Percentiles rank a stretch among this genome's conserved stretches.
phyloP scores from a whole-genome alignment of 164 flowering plant genomes.

The Umbilicus rupestris region DNA sequence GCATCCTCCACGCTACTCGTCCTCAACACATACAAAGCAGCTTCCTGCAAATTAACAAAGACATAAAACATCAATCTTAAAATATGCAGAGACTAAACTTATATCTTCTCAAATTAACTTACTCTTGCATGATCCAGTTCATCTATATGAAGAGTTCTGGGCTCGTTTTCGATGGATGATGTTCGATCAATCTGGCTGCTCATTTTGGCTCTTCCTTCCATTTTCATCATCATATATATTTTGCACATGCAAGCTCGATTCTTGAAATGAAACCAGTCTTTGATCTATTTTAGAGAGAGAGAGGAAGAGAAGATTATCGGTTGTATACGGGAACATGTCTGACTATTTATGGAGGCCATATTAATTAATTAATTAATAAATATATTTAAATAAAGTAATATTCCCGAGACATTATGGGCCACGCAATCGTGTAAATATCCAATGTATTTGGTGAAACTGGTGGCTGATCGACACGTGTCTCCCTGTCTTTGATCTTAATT shows the following conservation, averaged over 20 bases:
- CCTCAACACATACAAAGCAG: conserved; percentile 13
- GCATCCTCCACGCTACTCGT: conserved; percentile 13
- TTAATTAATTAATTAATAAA: neutral
- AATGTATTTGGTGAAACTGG: neutral
- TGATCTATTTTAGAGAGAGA: too few relatives aligned
- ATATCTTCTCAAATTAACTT: neutral
- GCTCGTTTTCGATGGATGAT: conserved; percentile 46
- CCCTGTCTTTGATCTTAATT: neutral
- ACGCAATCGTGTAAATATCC: conserved; percentile 4
- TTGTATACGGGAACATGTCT: neutral
- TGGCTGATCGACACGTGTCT: neutral
- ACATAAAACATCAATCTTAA: neutral
- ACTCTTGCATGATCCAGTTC: conserved; percentile 45
- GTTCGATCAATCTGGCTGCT: conserved; percentile 22
- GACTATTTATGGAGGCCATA: neutral
- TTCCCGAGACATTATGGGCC: too few relatives aligned
- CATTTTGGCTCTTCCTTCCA: neutral
- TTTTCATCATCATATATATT: neutral
- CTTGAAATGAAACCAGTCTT: neutral
- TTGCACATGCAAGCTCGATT: neutral
- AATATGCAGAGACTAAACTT: neutral
- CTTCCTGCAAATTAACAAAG: too few relatives aligned
- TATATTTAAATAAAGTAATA: too few relatives aligned
- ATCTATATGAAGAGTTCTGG: conserved; percentile 29
- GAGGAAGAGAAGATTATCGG: neutral